Conservation (phyloP, 2,329 filamentous ascomycete species). For the Spiromastix sp. region DNA sequence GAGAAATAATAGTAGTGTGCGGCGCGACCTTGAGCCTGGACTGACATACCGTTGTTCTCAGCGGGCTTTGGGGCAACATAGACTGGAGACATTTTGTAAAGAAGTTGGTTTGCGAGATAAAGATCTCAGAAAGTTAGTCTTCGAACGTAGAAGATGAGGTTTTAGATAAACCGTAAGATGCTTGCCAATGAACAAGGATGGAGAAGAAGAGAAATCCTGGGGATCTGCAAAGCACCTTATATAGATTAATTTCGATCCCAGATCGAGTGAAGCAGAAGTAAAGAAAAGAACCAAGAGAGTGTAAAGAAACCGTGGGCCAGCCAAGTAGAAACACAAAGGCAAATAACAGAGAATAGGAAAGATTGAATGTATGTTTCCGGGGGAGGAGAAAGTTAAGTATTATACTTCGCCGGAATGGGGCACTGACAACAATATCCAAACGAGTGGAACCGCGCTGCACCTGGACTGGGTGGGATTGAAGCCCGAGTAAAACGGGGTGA, state of each 20-base stretch:
- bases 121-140: neutral
- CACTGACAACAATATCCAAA: neutral
- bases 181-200: conserved; percentile 1
- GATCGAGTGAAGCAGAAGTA: neutral
- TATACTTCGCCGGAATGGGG: neutral
- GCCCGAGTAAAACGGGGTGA: no score
- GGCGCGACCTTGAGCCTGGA: neutral
- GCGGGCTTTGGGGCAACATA: no score
- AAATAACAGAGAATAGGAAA: neutral
- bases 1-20: neutral
- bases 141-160: conserved; percentile 1
- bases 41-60: neutral
- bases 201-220: neutral
- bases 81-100: neutral
- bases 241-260: neutral
- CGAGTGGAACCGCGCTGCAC: neutral
- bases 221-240: neutral
- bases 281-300: neutral
- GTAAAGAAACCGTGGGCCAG: neutral
- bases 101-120: neutral
- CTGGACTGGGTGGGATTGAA: neutral
- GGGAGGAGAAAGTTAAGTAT: neutral
- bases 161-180: conserved; percentile 4
- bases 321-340: neutral
- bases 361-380: neutral